Conservation (phyloP, 2,329 filamentous ascomycete genomes). For the Aureobasidium pullulans region DNA sequence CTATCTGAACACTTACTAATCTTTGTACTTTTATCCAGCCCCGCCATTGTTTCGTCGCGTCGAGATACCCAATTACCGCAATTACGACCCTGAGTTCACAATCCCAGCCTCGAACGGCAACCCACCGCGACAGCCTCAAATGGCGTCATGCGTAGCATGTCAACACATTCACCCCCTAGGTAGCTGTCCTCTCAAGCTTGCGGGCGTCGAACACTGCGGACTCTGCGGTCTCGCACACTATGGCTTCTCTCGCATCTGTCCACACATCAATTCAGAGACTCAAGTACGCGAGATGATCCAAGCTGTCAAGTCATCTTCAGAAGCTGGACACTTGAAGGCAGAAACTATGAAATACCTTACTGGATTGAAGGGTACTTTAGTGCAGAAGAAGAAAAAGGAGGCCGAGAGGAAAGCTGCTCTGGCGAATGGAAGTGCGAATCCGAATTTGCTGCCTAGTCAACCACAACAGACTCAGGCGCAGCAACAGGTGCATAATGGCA, state of each 20-base stretch:
- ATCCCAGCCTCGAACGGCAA: slow-evolving; percentile 10
- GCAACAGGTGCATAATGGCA: not conserved
- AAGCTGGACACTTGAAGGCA: slow-evolving; percentile 46
- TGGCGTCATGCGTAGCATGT: slow-evolving; percentile 47
- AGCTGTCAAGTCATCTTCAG: slow-evolving; percentile 51
- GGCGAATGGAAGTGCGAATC: not conserved
- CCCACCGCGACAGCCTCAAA: slow-evolving; percentile 5
- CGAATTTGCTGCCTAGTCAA: not conserved
- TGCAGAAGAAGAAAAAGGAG: slow-evolving; percentile 41
- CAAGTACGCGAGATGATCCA: slow-evolving; percentile 58
- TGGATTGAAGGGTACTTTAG: slow-evolving; percentile 49
- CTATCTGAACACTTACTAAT: not conserved
- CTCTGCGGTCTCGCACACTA: slow-evolving; percentile 58
- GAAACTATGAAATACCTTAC: slow-evolving; percentile 50
- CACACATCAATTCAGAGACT: slow-evolving; percentile 54
- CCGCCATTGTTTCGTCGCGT: slow-evolving; percentile 19
- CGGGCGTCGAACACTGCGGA: slow-evolving; percentile 54
- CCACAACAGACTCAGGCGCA: not conserved
- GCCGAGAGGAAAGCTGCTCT: slow-evolving; percentile 5
- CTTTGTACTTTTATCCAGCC: slow-evolving; percentile 2
- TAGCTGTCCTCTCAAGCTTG: slow-evolving; percentile 53
- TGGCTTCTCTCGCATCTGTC: slow-evolving; percentile 50
- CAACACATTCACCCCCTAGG: slow-evolving; percentile 46
- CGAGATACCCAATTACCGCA: slow-evolving; percentile 12
- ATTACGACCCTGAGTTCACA: slow-evolving; percentile 12